Conservation (phyloP, 805 yeast species). For the Alloascoidea africana region DNA sequence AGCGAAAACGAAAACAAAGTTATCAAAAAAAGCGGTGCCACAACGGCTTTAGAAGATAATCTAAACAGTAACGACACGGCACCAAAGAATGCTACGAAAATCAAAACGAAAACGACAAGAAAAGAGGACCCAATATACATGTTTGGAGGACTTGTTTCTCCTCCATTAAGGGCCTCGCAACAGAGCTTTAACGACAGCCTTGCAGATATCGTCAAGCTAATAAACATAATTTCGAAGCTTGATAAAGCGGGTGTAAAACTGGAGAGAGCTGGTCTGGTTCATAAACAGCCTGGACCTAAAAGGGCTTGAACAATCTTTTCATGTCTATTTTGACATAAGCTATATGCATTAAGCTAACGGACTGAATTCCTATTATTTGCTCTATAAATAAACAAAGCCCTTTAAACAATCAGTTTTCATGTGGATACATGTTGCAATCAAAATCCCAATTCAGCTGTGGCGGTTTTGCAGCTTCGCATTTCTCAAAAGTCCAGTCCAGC, state of each 20-base stretch:
- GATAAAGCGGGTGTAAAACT: not conserved
- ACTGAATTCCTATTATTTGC: not conserved
- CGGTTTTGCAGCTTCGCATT: slow-evolving; percentile 30
- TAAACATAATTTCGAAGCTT: not conserved
- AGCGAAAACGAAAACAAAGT: not conserved
- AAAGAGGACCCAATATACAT: not conserved
- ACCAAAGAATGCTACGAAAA: too few species aligned
- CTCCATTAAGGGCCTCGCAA: not conserved
- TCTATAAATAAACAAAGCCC: not conserved
- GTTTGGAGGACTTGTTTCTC: not conserved
- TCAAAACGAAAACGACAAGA: not conserved
- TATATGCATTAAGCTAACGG: not conserved
- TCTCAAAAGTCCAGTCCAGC: slow-evolving; percentile 42
- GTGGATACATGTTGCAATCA: slow-evolving; percentile 29
- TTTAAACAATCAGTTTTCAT: not conserved
- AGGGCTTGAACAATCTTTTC: not conserved
- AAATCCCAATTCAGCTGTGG: slow-evolving; percentile 57
- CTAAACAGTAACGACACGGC: not conserved
- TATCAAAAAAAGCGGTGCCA: not conserved
- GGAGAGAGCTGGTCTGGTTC: too few species aligned
- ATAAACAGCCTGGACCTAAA: too few species aligned
- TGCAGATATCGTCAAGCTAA: not conserved
- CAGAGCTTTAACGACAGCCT: slow-evolving; percentile 2
- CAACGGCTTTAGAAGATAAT: not conserved
- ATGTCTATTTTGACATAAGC: not conserved